A percentile compares a stretch with the other conserved stretches of the same genome.
Evolutionary conservation across 352 stramenopile genomes (phyloP).

Genomic region (Globisporangium apiculatum): DNA sequence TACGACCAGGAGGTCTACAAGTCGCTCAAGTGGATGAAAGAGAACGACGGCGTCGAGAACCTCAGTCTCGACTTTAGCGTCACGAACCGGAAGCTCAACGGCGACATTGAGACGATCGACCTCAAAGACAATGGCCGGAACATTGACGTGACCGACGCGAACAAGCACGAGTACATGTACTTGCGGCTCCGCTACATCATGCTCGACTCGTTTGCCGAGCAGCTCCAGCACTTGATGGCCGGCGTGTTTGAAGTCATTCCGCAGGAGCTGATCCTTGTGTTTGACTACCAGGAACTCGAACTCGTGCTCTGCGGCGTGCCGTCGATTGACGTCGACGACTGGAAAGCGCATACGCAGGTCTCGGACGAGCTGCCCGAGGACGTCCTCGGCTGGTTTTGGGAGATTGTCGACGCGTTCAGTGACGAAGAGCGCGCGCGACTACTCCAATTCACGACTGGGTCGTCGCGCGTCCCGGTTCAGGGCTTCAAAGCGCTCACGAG

Average conservation of each 20-base stretch:
- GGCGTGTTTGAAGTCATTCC: constrained; percentile 98
- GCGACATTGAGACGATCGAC: constrained; percentile 74
- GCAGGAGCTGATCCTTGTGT: constrained; percentile 76
- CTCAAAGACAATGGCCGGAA: constrained; percentile 79
- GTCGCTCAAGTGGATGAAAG: constrained; percentile 78
- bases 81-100: constrained; percentile 67
- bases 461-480: constrained; percentile 50
- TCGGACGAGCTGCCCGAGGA: constrained; percentile 71
- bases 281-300: constrained; percentile 81
- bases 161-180: constrained; percentile 97
- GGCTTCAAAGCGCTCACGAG: constrained; percentile 58
- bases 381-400: constrained; percentile 69
- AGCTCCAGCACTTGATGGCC: constrained; percentile 89
- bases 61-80: constrained; percentile 79
- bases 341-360: constrained; percentile 86
- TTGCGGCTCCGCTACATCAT: constrained; percentile 94
- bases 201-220: constrained; percentile 90
- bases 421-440: constrained; percentile 46
- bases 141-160: constrained; percentile 92
- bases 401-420: constrained; percentile 44
- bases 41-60: constrained; percentile 74
- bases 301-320: constrained; percentile 75
- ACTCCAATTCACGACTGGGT: constrained; percentile 51
- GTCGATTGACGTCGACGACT: constrained; percentile 80
- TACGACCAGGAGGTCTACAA: constrained; percentile 85